phyloP scores from a whole-genome alignment of 805 yeast genomes.

The Candida insectalens region DNA sequence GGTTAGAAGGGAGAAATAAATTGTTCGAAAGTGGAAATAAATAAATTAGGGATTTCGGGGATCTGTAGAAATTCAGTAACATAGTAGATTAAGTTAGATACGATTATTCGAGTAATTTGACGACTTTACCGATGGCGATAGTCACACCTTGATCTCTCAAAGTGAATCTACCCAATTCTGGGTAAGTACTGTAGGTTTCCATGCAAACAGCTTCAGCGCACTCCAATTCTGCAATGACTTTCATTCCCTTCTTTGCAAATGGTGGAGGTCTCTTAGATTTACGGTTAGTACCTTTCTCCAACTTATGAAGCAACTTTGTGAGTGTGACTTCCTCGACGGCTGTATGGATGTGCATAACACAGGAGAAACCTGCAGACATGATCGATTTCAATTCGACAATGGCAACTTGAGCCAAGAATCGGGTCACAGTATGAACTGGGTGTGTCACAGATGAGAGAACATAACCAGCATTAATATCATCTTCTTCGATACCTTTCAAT shows the following conservation, averaged over 20 bases:
- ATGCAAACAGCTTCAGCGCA: conserved; percentile 83
- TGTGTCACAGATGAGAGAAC: conserved; percentile 78
- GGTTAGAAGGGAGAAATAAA: not conserved
- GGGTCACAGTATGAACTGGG: conserved; percentile 87
- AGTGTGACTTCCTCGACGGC: conserved; percentile 93
- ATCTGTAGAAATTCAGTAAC: not conserved
- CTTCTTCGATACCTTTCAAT: conserved; percentile 94
- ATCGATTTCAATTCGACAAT: conserved; percentile 94
- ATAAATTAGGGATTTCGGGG: not conserved
- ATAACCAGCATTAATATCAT: conserved; percentile 85
- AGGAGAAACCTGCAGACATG: conserved; percentile 88
- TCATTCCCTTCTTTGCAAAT: conserved; percentile 98
- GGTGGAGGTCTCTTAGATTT: conserved; percentile 96
- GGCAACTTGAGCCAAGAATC: conserved; percentile 93
- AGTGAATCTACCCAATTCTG: conserved; percentile 96
- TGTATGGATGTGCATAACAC: conserved; percentile 98
- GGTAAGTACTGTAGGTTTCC: conserved; percentile 86
- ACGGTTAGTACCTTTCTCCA: conserved; percentile 95
- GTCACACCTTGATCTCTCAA: conserved; percentile 98
- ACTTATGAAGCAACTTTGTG: conserved; percentile 75
- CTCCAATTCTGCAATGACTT: conserved; percentile 87
- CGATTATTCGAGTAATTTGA: conserved; percentile 56
- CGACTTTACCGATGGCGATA: conserved; percentile 96
- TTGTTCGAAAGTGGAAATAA: too few species aligned
- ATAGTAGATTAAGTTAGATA: too few species aligned